Base-by-base conservation (phyloP, 768 basidiomycete species). In the Mycena galopus region DNA sequence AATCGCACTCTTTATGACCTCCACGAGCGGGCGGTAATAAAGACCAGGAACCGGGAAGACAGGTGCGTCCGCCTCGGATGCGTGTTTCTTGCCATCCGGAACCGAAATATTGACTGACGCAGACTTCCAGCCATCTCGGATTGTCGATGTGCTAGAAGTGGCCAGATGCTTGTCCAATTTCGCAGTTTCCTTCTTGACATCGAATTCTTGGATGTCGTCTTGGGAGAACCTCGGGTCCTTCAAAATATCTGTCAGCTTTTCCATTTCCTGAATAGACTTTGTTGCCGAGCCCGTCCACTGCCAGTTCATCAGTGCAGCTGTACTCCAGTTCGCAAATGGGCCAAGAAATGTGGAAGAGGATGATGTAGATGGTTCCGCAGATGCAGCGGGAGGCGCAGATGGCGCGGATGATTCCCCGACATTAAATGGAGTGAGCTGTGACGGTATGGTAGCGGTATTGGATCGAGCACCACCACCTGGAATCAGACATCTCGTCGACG, bases 71-170 rank as follows among this genome's bases (percentile, higher is more conserved):
- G 51, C 44, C 33, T 64, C 63, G n/a, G 63, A 64, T 2, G 21
- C 51, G 17, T 64, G 50, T 14, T n/a, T n/a, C 50, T 64, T 53
- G n/a, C 62, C 62, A 51, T 63, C 47, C 30, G 62, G 62, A 3
- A 63, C 62, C 10, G 62, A 63, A 23, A 63, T 63, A 4, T 63
- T n/a, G 4, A 63, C 62, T 4, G 62, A 63, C 16, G 27, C 44
- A 8, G 42, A 30, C 14, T 62, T 62, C 61, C 61, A 62, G 29
- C 61, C 61, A 32, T 62, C 61, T 4, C 44, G 61, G 2, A 62
- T 35, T 27, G 7, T 23, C 9, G 57, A 35, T 12, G 17, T 16
- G 25, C 23, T n/a, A 23, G 23, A 23, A 27, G 30, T 35, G 6
- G 57, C 59, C 39, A 61, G 23, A 44, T 61, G 23, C 16, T 39